Evolutionary conservation across 495 filamentous ascomycete species (phyloP), one percentile per base, ranked within the genome.

Genomic region (Talaromyces proteolyticus): DNA sequence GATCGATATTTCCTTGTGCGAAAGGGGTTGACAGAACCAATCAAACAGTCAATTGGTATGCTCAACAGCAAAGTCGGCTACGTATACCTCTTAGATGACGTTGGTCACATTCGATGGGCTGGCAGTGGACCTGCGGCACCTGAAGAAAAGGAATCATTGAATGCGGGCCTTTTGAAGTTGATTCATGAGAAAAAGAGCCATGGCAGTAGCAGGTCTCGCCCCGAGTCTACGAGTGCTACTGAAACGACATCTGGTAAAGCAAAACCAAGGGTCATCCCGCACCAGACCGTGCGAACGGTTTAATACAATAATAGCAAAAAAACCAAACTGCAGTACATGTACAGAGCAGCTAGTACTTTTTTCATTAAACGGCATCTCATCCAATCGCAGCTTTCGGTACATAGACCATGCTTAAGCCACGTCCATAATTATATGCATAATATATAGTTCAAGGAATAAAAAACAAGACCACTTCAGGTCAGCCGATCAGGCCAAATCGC

Each of bases 31-130:
- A 78, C 74, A 0, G 82, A 89, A 26, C 73, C 83, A 18, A 80
- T 95, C 22, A 80, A 84, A 48, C 85, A 91, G 63, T 72, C 77
- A 26, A 84, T 97, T 54, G 91, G 89, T 3, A 68, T 93, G 60
- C 63, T 89, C 63, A 99, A 97, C 67, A 78, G 76, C 37, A 90
- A 87, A 69, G 91, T 96, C 10, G 94, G 94, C 11, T 96, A 96
- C 73, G 88, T 90, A 21, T 99, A 95, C 69, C 73, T 99, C 49
- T 66, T 99, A 51, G 93, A 99, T 69, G 72, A 80, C 56, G 69
- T 89, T 42, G 94, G 89, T 68, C 85, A 78, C 68, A 96, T 99
- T 52, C 79, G 93, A 26, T 99, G 93, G 93, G 93, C 92, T 0
- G 93, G 88, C 3, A 91, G 89, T 65, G 93, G 89, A n/a, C 64